These are phyloP conservation scores for Vanderwaltozyma tropicalis DNA, from an alignment of 805 yeast species.

Conservation along the genomic window DNA sequence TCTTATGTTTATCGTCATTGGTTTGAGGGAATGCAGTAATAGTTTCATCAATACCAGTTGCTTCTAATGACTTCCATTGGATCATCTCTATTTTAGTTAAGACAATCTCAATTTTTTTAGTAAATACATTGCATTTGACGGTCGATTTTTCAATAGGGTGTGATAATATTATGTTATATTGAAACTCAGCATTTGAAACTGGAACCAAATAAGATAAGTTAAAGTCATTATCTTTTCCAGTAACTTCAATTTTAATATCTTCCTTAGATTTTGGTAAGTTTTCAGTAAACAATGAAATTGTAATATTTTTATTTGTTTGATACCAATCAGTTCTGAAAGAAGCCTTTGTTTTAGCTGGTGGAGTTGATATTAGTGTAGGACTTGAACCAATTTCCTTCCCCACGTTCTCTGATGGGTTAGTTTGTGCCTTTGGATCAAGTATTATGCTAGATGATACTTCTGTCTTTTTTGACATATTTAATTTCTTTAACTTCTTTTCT, in stretches of 20 bases:
- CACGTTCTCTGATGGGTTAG: neutral
- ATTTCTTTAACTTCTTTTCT: slow-evolving; percentile 12
- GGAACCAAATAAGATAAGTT: slow-evolving; percentile 14
- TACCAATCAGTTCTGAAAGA: slow-evolving; percentile 54
- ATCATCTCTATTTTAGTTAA: slow-evolving; percentile 35
- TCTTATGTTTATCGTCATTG: neutral
- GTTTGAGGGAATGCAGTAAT: neutral
- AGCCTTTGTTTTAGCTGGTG: too few species aligned
- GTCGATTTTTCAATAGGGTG: slow-evolving; percentile 38
- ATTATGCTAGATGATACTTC: too few species aligned
- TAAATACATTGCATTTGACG: slow-evolving; percentile 42
- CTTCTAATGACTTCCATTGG: slow-evolving; percentile 47
- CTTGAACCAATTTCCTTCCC: too few species aligned
- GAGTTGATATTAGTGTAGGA: too few species aligned
- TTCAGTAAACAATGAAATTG: slow-evolving; percentile 62
- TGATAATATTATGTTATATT: slow-evolving; percentile 44
- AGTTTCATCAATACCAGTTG: neutral
- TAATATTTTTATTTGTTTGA: slow-evolving; percentile 49
- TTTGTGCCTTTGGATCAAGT: neutral
- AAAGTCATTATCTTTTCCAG: slow-evolving; percentile 29
- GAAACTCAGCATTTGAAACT: slow-evolving; percentile 42
- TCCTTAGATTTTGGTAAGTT: slow-evolving; percentile 36
- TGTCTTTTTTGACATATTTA: too few species aligned
- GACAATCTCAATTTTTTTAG: slow-evolving; percentile 68
- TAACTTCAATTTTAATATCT: slow-evolving; percentile 35